phyloP scores from a whole-genome alignment of 2,329 filamentous ascomycete genomes.

The Monosporascus sp. region DNA sequence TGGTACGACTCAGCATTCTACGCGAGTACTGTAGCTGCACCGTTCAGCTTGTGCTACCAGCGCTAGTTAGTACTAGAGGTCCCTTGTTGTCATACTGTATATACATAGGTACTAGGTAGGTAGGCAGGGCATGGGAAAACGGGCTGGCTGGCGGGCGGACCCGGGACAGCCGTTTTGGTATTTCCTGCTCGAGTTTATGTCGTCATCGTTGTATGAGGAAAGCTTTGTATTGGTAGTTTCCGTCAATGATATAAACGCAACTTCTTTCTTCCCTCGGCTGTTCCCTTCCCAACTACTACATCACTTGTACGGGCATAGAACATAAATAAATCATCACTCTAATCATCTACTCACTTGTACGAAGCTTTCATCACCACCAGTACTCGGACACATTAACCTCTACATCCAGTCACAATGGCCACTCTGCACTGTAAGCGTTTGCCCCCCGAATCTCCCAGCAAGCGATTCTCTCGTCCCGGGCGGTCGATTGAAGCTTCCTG shows the following conservation, averaged over 20 bases:
- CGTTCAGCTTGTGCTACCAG: neutral
- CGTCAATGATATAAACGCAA: neutral
- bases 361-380: neutral
- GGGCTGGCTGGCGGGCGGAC: too few species aligned
- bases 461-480: neutral
- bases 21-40: too few species aligned
- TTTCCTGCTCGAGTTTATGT: too few species aligned
- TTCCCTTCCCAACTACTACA: neutral
- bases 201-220: too few species aligned
- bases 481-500: neutral
- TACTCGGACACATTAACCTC: neutral
- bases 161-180: too few species aligned
- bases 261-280: neutral
- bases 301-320: neutral
- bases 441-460: neutral
- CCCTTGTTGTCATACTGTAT: neutral
- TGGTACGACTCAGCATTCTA: too few species aligned
- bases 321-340: neutral
- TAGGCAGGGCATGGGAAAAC: neutral
- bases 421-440: constrained; percentile 4
- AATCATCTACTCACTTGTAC: too few species aligned
- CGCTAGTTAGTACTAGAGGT: neutral
- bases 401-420: constrained; percentile 1
- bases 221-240: neutral
- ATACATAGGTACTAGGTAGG: neutral